Evolutionary conservation across 2,329 filamentous ascomycete species (phyloP).

Genomic region (Aspergillus intermedius): DNA sequence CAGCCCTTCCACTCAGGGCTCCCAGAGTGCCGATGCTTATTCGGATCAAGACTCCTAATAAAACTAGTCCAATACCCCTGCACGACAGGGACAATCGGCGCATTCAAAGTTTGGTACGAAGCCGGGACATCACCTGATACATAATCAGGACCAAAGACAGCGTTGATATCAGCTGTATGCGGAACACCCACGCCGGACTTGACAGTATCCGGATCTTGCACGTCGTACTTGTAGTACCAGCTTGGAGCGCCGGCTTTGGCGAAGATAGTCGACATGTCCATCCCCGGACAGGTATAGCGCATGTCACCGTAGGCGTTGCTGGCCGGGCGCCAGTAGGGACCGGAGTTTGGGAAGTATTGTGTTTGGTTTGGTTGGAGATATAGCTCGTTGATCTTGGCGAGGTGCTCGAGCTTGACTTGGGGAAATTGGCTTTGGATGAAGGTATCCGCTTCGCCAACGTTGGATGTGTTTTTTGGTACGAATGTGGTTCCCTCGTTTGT

Average conservation of each 20-base stretch:
- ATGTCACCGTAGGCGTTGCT: slow-evolving; percentile 58
- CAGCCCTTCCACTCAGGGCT: slow-evolving; percentile 50
- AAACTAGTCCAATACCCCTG: slow-evolving; percentile 72
- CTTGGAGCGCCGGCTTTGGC: slow-evolving; percentile 30
- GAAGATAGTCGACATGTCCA: slow-evolving; percentile 47
- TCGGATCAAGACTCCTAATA: slow-evolving; percentile 60
- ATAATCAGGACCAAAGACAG: slow-evolving; percentile 61
- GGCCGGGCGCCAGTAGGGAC: slow-evolving; percentile 54
- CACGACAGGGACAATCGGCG: slow-evolving; percentile 52
- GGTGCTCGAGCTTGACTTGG: slow-evolving; percentile 44
- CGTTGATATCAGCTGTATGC: slow-evolving; percentile 60
- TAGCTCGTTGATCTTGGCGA: slow-evolving; percentile 47
- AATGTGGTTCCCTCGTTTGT: slow-evolving; percentile 63
- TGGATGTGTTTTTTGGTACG: slow-evolving; percentile 45
- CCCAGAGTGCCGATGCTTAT: slow-evolving; percentile 43
- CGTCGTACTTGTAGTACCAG: slow-evolving; percentile 67
- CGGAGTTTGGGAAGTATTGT: slow-evolving; percentile 42
- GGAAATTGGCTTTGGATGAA: slow-evolving; percentile 57
- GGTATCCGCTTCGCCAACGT: slow-evolving; percentile 42
- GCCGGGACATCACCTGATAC: slow-evolving; percentile 41
- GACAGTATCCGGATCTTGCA: slow-evolving; percentile 52
- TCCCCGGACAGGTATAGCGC: slow-evolving; percentile 58
- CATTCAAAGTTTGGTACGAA: slow-evolving; percentile 55
- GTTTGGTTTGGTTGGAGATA: slow-evolving; percentile 49
- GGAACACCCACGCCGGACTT: slow-evolving; percentile 55